Evolutionary conservation across 2,329 filamentous ascomycete species (phyloP).

Genomic region (Tympanopsis confertula): DNA sequence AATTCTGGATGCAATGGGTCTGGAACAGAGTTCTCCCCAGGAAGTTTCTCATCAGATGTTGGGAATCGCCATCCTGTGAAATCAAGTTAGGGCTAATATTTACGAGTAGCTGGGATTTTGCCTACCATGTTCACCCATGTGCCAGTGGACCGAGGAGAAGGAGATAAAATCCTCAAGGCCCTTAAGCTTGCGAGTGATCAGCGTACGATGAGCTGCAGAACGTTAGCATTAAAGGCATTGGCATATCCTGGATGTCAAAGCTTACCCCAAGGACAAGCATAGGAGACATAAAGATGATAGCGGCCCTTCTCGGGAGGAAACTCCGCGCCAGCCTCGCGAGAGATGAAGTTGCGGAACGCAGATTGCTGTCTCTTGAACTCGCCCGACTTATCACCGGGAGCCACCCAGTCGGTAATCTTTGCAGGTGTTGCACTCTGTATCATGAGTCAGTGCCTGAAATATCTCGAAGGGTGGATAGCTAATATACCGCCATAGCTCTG

Average conservation of each 20-base stretch:
- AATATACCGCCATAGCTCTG: constrained; percentile 12
- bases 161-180: constrained; percentile 77
- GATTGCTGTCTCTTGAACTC: constrained; percentile 87
- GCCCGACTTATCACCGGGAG: constrained; percentile 64
- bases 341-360: constrained; percentile 72
- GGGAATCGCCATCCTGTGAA: constrained; percentile 72
- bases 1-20: constrained; percentile 60
- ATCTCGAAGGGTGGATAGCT: background rate
- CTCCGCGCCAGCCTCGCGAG: constrained; percentile 55
- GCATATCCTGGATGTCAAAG: background rate
- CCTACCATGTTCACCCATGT: constrained; percentile 52
- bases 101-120: too few relatives aligned
- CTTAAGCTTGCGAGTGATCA: constrained; percentile 84
- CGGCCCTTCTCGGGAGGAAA: constrained; percentile 79
- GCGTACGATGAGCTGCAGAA: constrained; percentile 60
- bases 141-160: constrained; percentile 82
- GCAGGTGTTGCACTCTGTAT: constrained; percentile 7
- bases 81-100: background rate
- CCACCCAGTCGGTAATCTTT: constrained; percentile 76
- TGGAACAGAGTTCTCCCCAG: constrained; percentile 51
- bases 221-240: background rate
- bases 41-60: constrained; percentile 43
- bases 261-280: constrained; percentile 77
- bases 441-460: constrained; percentile 6
- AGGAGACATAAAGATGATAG: constrained; percentile 91